Conservation (phyloP, 148 eudicot species). For the Rhododendron griersonianum region DNA sequence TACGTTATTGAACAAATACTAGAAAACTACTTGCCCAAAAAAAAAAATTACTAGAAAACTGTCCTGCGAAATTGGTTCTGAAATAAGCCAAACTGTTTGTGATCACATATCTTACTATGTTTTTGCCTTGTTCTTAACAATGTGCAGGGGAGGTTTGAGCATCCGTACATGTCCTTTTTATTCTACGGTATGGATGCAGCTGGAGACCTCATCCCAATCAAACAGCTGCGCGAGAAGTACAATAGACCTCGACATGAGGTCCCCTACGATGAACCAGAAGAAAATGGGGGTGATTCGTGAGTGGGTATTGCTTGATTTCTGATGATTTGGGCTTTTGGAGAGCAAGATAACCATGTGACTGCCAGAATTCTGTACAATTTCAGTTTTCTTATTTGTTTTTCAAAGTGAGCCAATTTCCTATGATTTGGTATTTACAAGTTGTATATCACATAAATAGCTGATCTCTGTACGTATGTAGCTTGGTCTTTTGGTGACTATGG, state of each 20-base stretch:
- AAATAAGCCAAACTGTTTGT: neutral
- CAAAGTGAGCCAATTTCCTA: neutral
- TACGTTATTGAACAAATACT: neutral
- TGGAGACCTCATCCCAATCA: conserved; percentile 85
- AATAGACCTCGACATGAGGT: conserved; percentile 76
- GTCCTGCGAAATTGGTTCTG: neutral
- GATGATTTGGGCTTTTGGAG: neutral
- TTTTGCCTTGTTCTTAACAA: neutral
- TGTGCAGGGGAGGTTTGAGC: conserved; percentile 81
- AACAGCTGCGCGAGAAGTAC: conserved; percentile 89
- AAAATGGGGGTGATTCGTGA: conserved; percentile 35
- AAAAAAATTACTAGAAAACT: neutral
- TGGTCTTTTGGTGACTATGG: neutral
- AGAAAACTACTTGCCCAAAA: too few species aligned
- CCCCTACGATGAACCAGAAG: conserved; percentile 58
- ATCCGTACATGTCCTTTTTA: conserved; percentile 79
- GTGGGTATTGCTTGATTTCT: neutral
- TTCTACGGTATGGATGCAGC: conserved; percentile 81
- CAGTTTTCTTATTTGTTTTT: neutral
- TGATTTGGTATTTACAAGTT: neutral
- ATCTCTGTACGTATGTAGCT: neutral
- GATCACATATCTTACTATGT: neutral
- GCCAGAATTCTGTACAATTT: neutral
- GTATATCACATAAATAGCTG: neutral
- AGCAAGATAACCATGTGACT: conserved; percentile 6